Evolutionary conservation across 2,329 filamentous ascomycete genomes (phyloP), one percentile per base, ranked within the genome.

Genomic region (Paradendryphiella salina): DNA sequence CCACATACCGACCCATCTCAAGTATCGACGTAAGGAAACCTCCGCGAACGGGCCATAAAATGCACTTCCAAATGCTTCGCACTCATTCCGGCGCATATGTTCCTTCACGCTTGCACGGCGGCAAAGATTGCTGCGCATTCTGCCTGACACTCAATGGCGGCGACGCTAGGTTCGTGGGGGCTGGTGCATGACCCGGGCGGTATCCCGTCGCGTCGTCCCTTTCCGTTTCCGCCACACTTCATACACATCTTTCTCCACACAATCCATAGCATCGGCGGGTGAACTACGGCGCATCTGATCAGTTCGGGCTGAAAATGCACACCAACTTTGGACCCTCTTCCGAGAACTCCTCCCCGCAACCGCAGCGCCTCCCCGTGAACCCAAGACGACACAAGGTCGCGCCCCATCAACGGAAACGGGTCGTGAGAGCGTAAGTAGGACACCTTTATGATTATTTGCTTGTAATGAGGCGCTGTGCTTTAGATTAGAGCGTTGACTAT

Each of bases 371-470:
- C 14, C 62, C 62, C 2, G 60, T 65, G 14, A 65, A 65, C 32
- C 62, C 60, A 38, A 54, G 62, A 31, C 48, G 62, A n/a, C 55
- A 57, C 48, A 65, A 65, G 38, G 62, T 65, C 31, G 53, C 57
- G 21, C 56, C 56, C n/a, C 56, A 60, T 31, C 48, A 58, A 36
- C 54, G 62, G 34, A 65, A 63, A 44, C 59, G 60, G 39, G 62
- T 63, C 26, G 54, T 56, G 20, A 46, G 59, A 49, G 62, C 62
- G 62, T 65, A 54, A 55, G 60, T 57, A 31, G n/a, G 28, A 23
- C 44, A 44, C 33, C 39, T 33, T 8, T 23, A 35, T 20, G 7
- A 11, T 8, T 1, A 11, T 40, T 21, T 35, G 21, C 18, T 15
- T 13, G 11, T 11, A 41, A 21, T 6, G 21, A 6, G 6, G 10